Base-by-base conservation (phyloP, 2,329 filamentous ascomycete species). In the Cadophora sp. region DNA sequence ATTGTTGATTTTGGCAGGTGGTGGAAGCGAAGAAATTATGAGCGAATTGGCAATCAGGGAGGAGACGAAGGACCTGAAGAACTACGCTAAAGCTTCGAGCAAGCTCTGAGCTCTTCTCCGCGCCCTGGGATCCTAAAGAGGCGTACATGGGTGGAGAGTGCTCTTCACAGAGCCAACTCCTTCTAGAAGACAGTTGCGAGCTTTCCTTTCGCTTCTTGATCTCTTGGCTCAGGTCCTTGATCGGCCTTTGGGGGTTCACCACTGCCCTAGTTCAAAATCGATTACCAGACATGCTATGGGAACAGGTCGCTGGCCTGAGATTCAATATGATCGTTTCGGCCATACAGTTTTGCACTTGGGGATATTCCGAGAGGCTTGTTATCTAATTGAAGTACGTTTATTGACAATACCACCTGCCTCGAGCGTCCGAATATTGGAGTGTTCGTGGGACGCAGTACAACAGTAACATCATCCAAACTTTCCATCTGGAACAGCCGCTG, bases 1-100 rank as follows among this genome's bases (percentile, higher is more conserved):
- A 31, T n/a, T 22, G 9, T 64, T 73, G 26, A 71, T 29, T 51
- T 50, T 16, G 9, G 1, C 19, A 77, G 76, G 76, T 59, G 77
- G 76, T 64, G 77, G 76, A 46, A 77, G 76, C 53, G 76, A 77
- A 43, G 77, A 78, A 46, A 78, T 78, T 53, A 74, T 78, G 76
- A 73, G 71, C 46, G 75, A 77, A 46, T 60, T 78, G 14, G 73
- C 76, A 7, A 73, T 78, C 29, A 69, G 75, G 34, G 76, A 78
- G 55, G 77, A 78, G 63, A 69, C 67, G 1, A 78, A 78, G 60
- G 77, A 77, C 53, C 62, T 78, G 24, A 71, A 48, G 37, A 73
- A 67, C 60, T 75, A 74, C 51, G 67, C 69, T 22, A 66, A 19
- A 27, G 66, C 61, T 8, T 62, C 59, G 0, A 73, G 69, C 64